These are phyloP conservation scores for Crithidia bombi DNA, from an alignment of 208 protist genomes.

Conservation along the genomic window DNA sequence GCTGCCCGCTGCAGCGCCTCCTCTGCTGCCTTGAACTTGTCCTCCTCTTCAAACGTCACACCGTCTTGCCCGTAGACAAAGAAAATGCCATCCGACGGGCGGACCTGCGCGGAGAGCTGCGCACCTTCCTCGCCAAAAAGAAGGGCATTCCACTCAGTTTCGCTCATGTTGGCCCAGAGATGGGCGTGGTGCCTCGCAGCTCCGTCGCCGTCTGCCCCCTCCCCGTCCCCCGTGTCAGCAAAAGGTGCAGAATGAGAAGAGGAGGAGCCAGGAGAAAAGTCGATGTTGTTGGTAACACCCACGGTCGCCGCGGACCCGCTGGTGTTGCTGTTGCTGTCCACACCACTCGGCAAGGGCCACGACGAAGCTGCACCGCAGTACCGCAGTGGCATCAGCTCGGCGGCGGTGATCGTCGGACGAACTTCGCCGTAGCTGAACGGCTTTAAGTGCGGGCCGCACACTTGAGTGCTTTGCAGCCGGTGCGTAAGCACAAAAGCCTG, in stretches of 20 bases:
- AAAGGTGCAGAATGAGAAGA: no score
- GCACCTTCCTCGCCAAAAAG: constrained; percentile 40
- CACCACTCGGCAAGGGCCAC: no score
- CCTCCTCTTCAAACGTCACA: constrained; percentile 22
- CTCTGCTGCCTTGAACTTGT: constrained; percentile 5
- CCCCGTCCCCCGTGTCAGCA: background rate
- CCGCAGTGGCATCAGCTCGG: constrained; percentile 45
- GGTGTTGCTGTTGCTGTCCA: no score
- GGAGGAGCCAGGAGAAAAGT: no score
- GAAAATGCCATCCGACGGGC: constrained; percentile 28
- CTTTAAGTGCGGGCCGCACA: constrained; percentile 56
- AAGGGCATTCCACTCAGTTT: constrained; percentile 44
- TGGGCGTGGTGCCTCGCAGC: background rate
- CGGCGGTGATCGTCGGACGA: constrained; percentile 38
- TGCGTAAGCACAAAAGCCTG: constrained; percentile 37
- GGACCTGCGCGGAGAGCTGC: constrained; percentile 14
- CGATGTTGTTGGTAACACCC: no score
- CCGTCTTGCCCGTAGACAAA: constrained; percentile 28
- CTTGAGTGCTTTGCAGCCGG: constrained; percentile 16
- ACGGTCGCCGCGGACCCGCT: no score
- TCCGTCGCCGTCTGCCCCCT: background rate
- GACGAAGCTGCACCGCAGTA: constrained; percentile 20
- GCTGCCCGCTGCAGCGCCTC: background rate
- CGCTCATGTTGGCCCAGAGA: constrained; percentile 24
- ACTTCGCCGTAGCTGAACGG: constrained; percentile 78